These are phyloP conservation scores for Pharnaceum exiguum DNA, from an alignment of 148 eudicot genomes.

Conservation along the genomic window DNA sequence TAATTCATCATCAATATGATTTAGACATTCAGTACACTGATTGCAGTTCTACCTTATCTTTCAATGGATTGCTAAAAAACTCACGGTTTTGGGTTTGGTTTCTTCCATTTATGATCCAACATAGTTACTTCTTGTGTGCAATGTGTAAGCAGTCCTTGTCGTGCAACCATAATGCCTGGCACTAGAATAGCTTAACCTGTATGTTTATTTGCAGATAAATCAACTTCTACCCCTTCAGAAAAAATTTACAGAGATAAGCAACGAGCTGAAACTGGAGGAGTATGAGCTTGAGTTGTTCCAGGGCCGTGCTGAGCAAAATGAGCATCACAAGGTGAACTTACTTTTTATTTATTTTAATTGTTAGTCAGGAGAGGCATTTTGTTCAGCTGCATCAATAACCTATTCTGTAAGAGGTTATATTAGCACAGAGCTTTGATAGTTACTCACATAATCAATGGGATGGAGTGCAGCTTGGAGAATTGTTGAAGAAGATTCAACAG, in stretches of 20 bases:
- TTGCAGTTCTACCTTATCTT: too few relatives aligned
- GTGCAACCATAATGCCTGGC: neutral
- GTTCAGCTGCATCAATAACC: neutral
- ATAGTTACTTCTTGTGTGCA: too few relatives aligned
- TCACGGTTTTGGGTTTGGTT: too few relatives aligned
- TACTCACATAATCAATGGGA: neutral
- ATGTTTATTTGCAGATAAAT: slow-evolving; percentile 39
- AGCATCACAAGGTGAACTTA: slow-evolving; percentile 85
- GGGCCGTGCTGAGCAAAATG: slow-evolving; percentile 87
- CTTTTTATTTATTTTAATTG: neutral
- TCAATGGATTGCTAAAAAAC: too few relatives aligned
- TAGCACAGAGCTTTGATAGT: slow-evolving; percentile 1
- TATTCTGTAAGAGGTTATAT: neutral
- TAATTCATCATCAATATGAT: too few relatives aligned
- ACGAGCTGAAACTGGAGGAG: slow-evolving; percentile 74
- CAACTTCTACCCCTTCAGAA: slow-evolving; percentile 79
- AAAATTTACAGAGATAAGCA: slow-evolving; percentile 62
- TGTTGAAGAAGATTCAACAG: slow-evolving; percentile 74
- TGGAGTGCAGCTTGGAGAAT: slow-evolving; percentile 66
- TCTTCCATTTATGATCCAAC: too few relatives aligned
- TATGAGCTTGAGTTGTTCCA: slow-evolving; percentile 80
- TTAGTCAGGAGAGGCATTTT: neutral
- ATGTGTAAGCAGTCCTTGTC: neutral
- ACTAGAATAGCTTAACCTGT: neutral
- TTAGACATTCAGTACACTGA: too few relatives aligned